Percentiles rank a stretch among this genome's conserved stretches.
Conservation (phyloP, 2,329 filamentous ascomycete species). For the Fusarium sp. region DNA sequence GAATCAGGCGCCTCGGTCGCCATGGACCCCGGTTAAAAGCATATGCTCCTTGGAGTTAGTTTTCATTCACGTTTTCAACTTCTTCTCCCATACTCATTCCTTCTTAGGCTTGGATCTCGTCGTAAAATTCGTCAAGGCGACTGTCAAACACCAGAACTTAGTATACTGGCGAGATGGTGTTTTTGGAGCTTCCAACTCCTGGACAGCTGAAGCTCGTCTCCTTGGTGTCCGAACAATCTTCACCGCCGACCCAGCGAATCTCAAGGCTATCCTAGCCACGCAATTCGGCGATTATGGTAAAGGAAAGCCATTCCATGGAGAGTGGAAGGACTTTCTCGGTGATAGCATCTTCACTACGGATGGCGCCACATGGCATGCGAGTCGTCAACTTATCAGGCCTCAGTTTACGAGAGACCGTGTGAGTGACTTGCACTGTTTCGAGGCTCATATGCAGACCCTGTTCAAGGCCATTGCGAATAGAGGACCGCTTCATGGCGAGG, state of each 20-base stretch:
- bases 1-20: slow-evolving; percentile 61
- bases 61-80: neutral
- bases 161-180: slow-evolving; percentile 72
- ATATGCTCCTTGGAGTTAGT: slow-evolving; percentile 62
- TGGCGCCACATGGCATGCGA: slow-evolving; percentile 81
- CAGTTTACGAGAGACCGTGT: slow-evolving; percentile 90
- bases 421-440: slow-evolving; percentile 84
- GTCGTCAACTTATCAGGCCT: slow-evolving; percentile 84
- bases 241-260: slow-evolving; percentile 88
- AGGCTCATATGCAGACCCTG: slow-evolving; percentile 81
- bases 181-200: slow-evolving; percentile 54
- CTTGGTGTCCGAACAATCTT: slow-evolving; percentile 74
- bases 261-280: slow-evolving; percentile 89
- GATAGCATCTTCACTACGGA: slow-evolving; percentile 85
- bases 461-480: slow-evolving; percentile 75
- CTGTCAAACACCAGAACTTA: slow-evolving; percentile 67
- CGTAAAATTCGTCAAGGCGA: slow-evolving; percentile 65
- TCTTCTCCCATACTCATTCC: neutral
- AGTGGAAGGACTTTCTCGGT: slow-evolving; percentile 82
- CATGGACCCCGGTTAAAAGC: slow-evolving; percentile 56
- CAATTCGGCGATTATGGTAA: slow-evolving; percentile 90
- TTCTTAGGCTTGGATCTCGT: slow-evolving; percentile 74
- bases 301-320: slow-evolving; percentile 77
- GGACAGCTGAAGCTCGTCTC: slow-evolving; percentile 72
- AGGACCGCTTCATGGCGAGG: slow-evolving; percentile 68